Percentiles rank a stretch among this genome's conserved stretches.
phyloP scores from a whole-genome alignment of 2,329 filamentous ascomycete genomes.

The Clarireedia hainanense region DNA sequence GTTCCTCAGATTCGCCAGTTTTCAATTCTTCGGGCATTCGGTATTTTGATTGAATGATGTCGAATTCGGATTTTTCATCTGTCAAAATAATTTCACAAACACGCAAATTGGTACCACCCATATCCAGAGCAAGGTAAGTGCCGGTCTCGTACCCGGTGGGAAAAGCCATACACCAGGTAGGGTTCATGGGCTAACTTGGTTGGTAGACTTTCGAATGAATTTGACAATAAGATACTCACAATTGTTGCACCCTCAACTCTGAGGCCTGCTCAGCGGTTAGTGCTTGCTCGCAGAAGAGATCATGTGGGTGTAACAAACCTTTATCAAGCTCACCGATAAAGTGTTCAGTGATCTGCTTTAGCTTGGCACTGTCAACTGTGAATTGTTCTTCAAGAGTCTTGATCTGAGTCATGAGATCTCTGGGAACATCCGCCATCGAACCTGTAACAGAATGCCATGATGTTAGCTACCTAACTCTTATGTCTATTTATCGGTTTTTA shows the following conservation, averaged over 20 bases:
- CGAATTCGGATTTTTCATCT: slow-evolving; percentile 81
- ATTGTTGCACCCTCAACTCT: slow-evolving; percentile 86
- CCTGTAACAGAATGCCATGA: slow-evolving; percentile 40
- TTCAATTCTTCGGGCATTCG: slow-evolving; percentile 90
- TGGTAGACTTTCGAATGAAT: slow-evolving; percentile 8
- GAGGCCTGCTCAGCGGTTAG: slow-evolving; percentile 49
- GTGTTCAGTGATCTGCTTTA: slow-evolving; percentile 85
- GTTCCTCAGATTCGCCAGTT: slow-evolving; percentile 71
- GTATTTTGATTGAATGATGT: slow-evolving; percentile 95
- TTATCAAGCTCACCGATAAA: slow-evolving; percentile 85
- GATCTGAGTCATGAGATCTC: slow-evolving; percentile 74
- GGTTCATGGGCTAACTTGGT: slow-evolving; percentile 77
- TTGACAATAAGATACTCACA: slow-evolving; percentile 45
- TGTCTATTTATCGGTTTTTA: background rate
- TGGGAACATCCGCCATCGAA: slow-evolving; percentile 85
- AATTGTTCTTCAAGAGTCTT: slow-evolving; percentile 78
- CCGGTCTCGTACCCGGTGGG: slow-evolving; percentile 83
- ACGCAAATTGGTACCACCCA: slow-evolving; percentile 92
- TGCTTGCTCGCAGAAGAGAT: background rate
- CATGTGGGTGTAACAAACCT: slow-evolving; percentile 41
- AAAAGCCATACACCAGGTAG: slow-evolving; percentile 89
- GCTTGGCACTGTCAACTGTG: slow-evolving; percentile 65
- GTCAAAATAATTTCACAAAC: slow-evolving; percentile 90
- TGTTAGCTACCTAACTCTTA: slow-evolving; percentile 13
- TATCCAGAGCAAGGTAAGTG: slow-evolving; percentile 82